Evolutionary conservation across 2,329 filamentous ascomycete genomes (phyloP), one percentile per base, ranked within the genome.

Genomic region (Xylariaceae sp.): DNA sequence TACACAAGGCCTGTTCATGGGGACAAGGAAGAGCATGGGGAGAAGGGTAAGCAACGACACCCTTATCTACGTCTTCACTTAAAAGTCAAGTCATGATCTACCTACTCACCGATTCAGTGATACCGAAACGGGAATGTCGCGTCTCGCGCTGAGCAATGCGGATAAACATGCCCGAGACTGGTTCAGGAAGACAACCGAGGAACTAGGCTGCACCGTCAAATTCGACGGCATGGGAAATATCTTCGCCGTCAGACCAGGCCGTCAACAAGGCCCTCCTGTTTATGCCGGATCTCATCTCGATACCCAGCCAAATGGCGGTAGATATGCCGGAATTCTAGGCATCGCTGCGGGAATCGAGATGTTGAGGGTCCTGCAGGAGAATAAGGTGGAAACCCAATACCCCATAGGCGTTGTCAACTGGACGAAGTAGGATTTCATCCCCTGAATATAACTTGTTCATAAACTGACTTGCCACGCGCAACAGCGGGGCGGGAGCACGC

Each of bases 211-310:
- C 71, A 78, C 79, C 2, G 78, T 89, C 6, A 86, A 81, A 0
- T 73, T 90, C 1, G 90, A 94, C 69, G 77, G 83, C 30, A 92
- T 93, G 83, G 89, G 89, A 17, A 94, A 93, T 65, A 88, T 88
- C 61, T 94, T 93, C 69, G 88, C 89, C 0, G 78, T 90, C 2
- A 81, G 87, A 2, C 82, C 85, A 2, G 89, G 89, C 1, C 75
- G 81, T 58, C 74, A 75, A 15, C 77, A 82, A 30, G 82, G 82
- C 1, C 78, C 83, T 7, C 81, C 88, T 1, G 88, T 86, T 1
- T 89, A 85, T 62, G 87, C 84, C 34, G 88, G 88, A 1, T 88
- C 84, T 5, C 88, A 92, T 71, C 70, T 88, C 2, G 86, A 88
- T 66, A 87, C 84, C 0, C 85, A 87, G 64, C 83, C 84, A 1